A percentile compares a stretch with the other conserved stretches of the same genome.
Conservation (phyloP, 2,329 filamentous ascomycete species). For the Lomentospora prolificans region DNA sequence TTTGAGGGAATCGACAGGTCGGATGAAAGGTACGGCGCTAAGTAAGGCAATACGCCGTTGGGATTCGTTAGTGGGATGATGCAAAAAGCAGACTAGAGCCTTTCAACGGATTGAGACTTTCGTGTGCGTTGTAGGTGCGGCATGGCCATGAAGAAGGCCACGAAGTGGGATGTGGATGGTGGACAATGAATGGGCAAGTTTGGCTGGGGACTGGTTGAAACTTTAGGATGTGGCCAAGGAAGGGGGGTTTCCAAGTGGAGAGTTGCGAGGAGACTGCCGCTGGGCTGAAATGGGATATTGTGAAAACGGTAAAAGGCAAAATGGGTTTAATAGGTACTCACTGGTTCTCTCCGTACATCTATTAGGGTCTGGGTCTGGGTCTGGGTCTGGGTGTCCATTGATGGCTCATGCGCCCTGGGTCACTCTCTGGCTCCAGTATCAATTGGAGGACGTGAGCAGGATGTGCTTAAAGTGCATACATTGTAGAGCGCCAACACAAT, state of each 20-base stretch:
- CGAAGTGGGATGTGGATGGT: neutral
- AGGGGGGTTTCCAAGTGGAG: neutral
- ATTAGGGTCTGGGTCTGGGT: neutral
- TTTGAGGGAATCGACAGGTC: neutral
- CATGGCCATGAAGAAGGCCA: neutral
- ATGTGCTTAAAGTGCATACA: neutral
- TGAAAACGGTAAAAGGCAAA: neutral
- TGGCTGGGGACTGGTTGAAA: conserved; percentile 1
- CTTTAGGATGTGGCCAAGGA: neutral
- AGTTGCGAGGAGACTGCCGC: neutral
- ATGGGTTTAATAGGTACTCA: neutral
- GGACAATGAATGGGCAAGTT: neutral
- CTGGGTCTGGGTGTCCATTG: neutral
- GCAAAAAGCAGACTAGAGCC: neutral
- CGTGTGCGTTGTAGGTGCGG: neutral
- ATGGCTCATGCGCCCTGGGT: neutral
- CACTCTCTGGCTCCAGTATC: too few relatives aligned
- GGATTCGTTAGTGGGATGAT: neutral
- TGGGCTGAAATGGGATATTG: neutral
- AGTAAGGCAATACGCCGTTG: neutral
- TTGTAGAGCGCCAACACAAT: neutral
- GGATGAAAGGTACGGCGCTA: neutral
- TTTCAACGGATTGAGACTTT: neutral
- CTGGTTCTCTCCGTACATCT: too few relatives aligned
- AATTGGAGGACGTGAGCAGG: too few relatives aligned